These are phyloP conservation scores for Vachellia collinsii DNA, from an alignment of 306 rosid genomes.

Conservation along the genomic window DNA sequence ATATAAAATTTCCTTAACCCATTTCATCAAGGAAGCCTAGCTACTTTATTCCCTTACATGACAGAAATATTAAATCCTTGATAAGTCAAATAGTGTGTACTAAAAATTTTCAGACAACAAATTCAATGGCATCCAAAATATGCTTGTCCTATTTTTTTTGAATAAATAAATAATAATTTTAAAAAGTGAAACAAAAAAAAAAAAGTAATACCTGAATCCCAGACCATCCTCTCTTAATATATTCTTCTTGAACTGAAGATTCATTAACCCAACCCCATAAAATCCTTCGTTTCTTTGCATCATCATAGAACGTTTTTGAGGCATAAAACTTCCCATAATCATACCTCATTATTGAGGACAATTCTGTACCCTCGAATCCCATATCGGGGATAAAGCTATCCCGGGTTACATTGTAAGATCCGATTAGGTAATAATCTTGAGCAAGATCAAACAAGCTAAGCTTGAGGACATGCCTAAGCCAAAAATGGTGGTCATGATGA, in stretches of 20 bases:
- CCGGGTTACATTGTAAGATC: conserved; percentile 41
- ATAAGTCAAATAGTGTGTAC: too few relatives aligned
- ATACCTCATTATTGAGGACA: conserved; percentile 30
- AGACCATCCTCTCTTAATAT: conserved; percentile 54
- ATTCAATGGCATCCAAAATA: not conserved
- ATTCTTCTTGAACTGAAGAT: conserved; percentile 42
- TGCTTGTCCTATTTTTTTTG: not conserved
- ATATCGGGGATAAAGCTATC: conserved; percentile 42
- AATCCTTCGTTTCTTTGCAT: conserved; percentile 47
- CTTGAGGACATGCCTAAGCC: conserved; percentile 55
- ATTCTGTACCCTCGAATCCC: conserved; percentile 29
- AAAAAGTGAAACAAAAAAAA: too few relatives aligned
- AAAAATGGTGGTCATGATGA: not conserved
- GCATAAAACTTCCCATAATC: conserved; percentile 67
- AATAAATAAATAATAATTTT: too few relatives aligned
- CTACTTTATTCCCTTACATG: not conserved
- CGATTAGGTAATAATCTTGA: conserved; percentile 49
- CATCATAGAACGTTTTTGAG: conserved; percentile 55
- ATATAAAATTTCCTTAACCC: too few relatives aligned
- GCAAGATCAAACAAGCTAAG: conserved; percentile 36
- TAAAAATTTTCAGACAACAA: too few relatives aligned
- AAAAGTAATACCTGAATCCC: conserved; percentile 54
- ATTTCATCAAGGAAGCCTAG: not conserved
- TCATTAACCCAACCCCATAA: conserved; percentile 59
- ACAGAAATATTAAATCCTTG: not conserved